These are phyloP conservation scores for Pseudogymnoascus sp. DNA, from an alignment of 2,329 filamentous ascomycete genomes.

Conservation along the genomic window DNA sequence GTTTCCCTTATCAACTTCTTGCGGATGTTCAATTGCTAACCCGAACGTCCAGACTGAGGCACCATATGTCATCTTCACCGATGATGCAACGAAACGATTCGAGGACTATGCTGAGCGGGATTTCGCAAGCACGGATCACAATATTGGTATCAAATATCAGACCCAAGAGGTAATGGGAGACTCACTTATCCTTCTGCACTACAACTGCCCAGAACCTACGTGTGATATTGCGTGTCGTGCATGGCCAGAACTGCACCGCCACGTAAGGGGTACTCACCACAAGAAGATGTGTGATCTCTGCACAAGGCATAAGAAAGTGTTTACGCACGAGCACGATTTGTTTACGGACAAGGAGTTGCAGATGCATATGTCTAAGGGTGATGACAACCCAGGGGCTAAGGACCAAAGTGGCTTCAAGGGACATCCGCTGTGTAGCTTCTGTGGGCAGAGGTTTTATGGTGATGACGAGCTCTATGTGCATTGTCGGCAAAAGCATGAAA, in stretches of 20 bases:
- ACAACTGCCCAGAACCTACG: conserved; percentile 83
- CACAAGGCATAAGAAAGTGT: conserved; percentile 92
- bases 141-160: conserved; percentile 87
- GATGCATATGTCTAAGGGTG: conserved; percentile 83
- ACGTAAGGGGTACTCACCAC: conserved; percentile 75
- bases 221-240: conserved; percentile 82
- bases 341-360: conserved; percentile 76
- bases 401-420: conserved; percentile 96
- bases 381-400: conserved; percentile 80
- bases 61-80: conserved; percentile 84
- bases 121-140: conserved; percentile 72
- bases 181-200: conserved; percentile 77
- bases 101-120: conserved; percentile 73
- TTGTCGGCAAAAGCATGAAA: conserved; percentile 88
- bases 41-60: conserved; percentile 50
- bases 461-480: conserved; percentile 92
- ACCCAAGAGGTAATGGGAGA: conserved; percentile 86
- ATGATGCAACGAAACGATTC: conserved; percentile 73
- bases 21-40: conserved; percentile 19
- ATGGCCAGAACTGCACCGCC: conserved; percentile 71
- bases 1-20: conserved; percentile 31
- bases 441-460: conserved; percentile 85
- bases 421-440: conserved; percentile 92
- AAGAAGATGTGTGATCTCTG: conserved; percentile 92
- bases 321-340: conserved; percentile 94